Base-by-base conservation (phyloP, 2,329 filamentous ascomycete species). In the Fusarium sororula region DNA sequence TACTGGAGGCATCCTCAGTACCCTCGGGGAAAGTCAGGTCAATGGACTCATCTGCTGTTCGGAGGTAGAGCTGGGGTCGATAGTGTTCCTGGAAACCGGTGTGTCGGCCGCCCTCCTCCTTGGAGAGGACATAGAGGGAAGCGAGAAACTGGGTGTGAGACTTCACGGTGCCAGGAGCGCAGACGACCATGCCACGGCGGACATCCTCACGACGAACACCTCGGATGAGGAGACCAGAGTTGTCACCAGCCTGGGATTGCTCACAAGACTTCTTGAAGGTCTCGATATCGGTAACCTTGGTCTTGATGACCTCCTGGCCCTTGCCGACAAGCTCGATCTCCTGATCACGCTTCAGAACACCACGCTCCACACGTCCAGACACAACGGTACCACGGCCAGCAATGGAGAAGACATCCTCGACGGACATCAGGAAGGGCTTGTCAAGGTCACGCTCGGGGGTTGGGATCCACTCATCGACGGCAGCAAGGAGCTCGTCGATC, bases 241-340 rank as follows among this genome's bases (percentile, higher is more conserved):
- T 99, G 86, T 99, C 96, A 84, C 96, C 96, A 72, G 96, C 96
- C 80, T 94, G 91, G 68, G 96, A 97, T 86, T 98, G 94, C 67
- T 98, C 95, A 85, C 96, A 98, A 56, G 95, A 97, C 91, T 99
- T 99, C 90, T 98, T 98, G 90, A 99, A 99, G 76, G 96, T 99
- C 89, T 99, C 96, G 78, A 99, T 98, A 82, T 99, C 97, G 81
- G 96, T 99, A 76, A 99, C 96, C 90, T 98, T 98, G 85, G 96
- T 98, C 91, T 97, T 98, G 89, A 98, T 94, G 77, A 94, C 86
- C 51, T 91, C 89, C 65, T 86, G 85, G 77, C 92, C 91, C 88
- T 96, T 97, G 83, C 96, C 96, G 71, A 99, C 90, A 75, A 99
- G 90, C 89, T 99, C 96, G 77, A 99, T 91, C 82, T 99, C 96